Evolutionary conservation across 768 basidiomycete species (phyloP), one percentile per base, ranked within the genome.

Genomic region (Clitopilus passeckerianus): DNA sequence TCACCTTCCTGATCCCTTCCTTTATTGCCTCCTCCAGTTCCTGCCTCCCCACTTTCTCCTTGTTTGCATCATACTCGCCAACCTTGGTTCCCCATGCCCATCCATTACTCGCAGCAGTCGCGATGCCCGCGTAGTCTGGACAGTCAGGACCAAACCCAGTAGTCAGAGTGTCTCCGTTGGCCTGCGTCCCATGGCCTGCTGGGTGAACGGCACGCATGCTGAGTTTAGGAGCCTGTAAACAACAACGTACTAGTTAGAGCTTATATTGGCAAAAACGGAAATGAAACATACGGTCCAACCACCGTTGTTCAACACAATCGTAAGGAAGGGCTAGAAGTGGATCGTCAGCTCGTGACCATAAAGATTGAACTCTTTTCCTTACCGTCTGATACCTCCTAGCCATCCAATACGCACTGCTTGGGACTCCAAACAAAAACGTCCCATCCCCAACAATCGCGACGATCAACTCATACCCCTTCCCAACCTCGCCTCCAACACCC

Each of bases 321-420:
- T 89, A 24, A 90, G 68, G 74, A 88, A 90, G 0, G 88, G 89
- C 86, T 88, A 41, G 14, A 41, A 41, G 37, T 5, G 12, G 27
- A 41, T 5, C 10, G n/a, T 14, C 24, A 60, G 6, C 2, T 34
- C 12, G 18, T 6, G 12, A 16, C 23, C 24, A 14, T 6, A 24
- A 34, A 15, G 18, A 10, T 10, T 14, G 35, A 1, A 12, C 27
- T 7, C 27, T 30, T 4, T 30, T 30, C n/a, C 80, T 59, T 59
- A 89, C 88, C 23, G 88, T 85, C 30, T 85, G 70, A 67, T 90
- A 90, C 52, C 78, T 78, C 63, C 81, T 77, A 0, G 89, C 87
- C 70, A 90, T 89, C 89, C 89, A 90, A 69, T 80, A 90, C 0
- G 80, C 82, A 0, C 86, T 80, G 34, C 80, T 77, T 0, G 89